Evolutionary conservation across 2,329 filamentous ascomycete species (phyloP).

Genomic region (Pseudogymnoascus sp.): DNA sequence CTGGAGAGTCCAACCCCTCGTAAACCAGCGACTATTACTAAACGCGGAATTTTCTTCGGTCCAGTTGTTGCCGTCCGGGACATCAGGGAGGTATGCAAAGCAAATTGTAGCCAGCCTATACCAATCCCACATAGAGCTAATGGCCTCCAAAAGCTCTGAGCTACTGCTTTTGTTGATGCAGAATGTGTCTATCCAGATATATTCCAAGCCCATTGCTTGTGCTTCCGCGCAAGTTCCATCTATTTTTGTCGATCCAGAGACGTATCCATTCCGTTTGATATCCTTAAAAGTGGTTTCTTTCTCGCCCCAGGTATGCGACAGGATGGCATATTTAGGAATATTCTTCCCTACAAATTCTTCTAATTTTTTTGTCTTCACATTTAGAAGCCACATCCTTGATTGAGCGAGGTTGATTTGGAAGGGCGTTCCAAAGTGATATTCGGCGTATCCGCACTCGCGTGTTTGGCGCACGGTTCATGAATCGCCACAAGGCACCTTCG

Average conservation of each 20-base stretch:
- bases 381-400: constrained; percentile 13
- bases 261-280: not conserved
- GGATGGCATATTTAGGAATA: constrained; percentile 19
- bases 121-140: constrained; percentile 12
- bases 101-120: constrained; percentile 3
- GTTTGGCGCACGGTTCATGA: not conserved
- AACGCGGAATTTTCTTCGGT: not conserved
- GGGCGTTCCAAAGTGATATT: not conserved
- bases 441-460: not conserved
- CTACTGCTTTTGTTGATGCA: constrained; percentile 13
- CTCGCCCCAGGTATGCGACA: constrained; percentile 21
- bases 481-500: not conserved
- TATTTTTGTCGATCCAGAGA: not conserved
- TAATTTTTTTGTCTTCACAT: constrained; percentile 13
- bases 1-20: constrained; percentile 15
- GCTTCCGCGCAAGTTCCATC: not conserved
- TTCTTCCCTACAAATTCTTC: constrained; percentile 19
- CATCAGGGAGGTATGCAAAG: constrained; percentile 12
- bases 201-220: not conserved
- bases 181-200: constrained; percentile 12
- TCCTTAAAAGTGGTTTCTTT: constrained; percentile 35
- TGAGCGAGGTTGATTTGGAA: not conserved
- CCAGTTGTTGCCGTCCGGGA: not conserved
- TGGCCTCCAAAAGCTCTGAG: constrained; percentile 11
- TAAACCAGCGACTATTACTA: constrained; percentile 14